Evolutionary conservation across 768 basidiomycete genomes (phyloP).

Genomic region (Erythrobasidium yunnanense): DNA sequence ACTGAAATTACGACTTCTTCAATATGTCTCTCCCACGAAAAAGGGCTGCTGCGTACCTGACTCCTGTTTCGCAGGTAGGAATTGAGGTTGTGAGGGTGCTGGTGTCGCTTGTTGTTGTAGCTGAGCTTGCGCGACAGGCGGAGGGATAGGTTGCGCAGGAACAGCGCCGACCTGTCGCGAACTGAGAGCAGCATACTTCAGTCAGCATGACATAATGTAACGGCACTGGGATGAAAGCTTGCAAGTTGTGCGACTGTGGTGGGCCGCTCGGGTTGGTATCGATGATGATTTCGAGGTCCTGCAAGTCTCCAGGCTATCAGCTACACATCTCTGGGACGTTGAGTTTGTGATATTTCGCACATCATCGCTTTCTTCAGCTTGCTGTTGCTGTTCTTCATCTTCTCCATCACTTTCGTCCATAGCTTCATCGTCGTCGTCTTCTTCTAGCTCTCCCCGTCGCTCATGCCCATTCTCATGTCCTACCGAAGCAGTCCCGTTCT

Average conservation of each 20-base stretch:
- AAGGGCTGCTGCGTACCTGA: background rate
- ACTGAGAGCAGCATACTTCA: background rate
- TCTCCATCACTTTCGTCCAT: conserved; percentile 40
- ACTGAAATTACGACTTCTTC: background rate
- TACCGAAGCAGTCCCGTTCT: background rate
- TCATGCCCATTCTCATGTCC: background rate
- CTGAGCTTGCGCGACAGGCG: conserved; percentile 5
- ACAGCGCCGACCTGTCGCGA: conserved; percentile 5
- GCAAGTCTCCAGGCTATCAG: background rate
- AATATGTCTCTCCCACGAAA: background rate
- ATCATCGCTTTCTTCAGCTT: conserved; percentile 45
- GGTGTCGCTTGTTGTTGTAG: conserved; percentile 5
- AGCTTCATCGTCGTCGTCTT: conserved; percentile 31
- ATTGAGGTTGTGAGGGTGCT: too few species aligned
- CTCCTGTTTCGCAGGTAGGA: background rate
- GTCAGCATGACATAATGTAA: conserved; percentile 72
- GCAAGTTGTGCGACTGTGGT: background rate
- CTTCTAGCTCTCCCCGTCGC: background rate
- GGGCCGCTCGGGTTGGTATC: conserved; percentile 49
- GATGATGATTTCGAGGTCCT: conserved; percentile 88
- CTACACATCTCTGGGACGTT: conserved; percentile 18
- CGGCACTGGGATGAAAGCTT: too few species aligned
- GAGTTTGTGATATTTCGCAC: conserved; percentile 43
- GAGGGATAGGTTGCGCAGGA: background rate
- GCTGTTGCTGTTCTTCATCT: conserved; percentile 46